These are phyloP conservation scores for Plectosphaerella cucumerina DNA, from an alignment of 2,329 filamentous ascomycete species.

Conservation along the genomic window DNA sequence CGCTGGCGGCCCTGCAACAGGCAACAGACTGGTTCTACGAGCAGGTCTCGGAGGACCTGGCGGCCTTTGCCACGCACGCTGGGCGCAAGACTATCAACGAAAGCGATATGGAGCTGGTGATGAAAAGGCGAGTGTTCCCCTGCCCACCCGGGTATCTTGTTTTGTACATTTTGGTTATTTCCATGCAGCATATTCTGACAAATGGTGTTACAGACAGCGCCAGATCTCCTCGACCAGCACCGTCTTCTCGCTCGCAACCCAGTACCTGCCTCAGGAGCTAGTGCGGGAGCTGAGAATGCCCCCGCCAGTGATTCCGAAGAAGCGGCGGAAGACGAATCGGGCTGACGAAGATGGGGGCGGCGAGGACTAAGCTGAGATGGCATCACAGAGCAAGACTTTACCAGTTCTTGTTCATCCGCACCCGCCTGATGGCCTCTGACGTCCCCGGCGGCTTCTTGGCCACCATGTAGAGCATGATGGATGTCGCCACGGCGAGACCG, in stretches of 20 bases:
- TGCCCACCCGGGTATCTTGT: constrained; percentile 14
- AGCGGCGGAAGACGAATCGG: constrained; percentile 26
- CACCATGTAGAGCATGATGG: constrained; percentile 96
- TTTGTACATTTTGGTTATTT: constrained; percentile 9
- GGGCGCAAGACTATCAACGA: constrained; percentile 83
- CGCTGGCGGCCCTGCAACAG: constrained; percentile 69
- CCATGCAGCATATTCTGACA: constrained; percentile 19
- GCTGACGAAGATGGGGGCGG: constrained; percentile 22
- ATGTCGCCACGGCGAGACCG: constrained; percentile 75
- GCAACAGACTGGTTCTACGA: constrained; percentile 92
- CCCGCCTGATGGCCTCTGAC: constrained; percentile 65
- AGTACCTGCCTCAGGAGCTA: constrained; percentile 75
- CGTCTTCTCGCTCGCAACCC: constrained; percentile 80
- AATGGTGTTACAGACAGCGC: constrained; percentile 60
- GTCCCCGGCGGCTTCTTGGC: constrained; percentile 69
- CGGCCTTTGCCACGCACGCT: constrained; percentile 75
- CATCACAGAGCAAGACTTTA: constrained; percentile 34
- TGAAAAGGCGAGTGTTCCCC: constrained; percentile 65
- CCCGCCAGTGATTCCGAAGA: constrained; percentile 47
- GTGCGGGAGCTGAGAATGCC: constrained; percentile 77
- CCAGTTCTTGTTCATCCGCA: constrained; percentile 75
- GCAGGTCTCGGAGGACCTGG: constrained; percentile 75
- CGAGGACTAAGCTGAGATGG: constrained; percentile 14
- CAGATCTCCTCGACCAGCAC: constrained; percentile 69
- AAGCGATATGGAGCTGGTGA: constrained; percentile 74